Percentiles rank a stretch among this genome's conserved stretches.
Conservation (phyloP, 257 asterid genomes). For the Nicotiana tabacum region DNA sequence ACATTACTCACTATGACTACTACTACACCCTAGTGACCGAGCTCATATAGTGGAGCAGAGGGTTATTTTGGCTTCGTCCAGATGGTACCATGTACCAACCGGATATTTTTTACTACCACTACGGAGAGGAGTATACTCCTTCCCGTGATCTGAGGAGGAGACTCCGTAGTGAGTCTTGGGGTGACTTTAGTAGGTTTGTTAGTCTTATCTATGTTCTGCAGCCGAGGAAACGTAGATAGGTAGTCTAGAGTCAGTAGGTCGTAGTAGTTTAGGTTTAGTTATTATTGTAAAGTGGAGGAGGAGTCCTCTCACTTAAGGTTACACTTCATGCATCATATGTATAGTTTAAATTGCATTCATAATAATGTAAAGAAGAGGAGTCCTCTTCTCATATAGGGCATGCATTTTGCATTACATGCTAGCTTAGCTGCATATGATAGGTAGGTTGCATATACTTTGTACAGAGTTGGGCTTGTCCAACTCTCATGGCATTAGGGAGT, state of each 20-base stretch:
- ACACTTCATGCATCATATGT: not conserved
- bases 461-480: no score
- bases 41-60: not conserved
- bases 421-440: no score
- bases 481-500: no score
- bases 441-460: no score
- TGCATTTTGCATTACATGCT: not conserved
- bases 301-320: not conserved
- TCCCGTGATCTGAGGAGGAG: not conserved
- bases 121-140: not conserved
- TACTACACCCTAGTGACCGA: not conserved
- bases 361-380: not conserved
- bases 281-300: not conserved
- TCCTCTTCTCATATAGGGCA: not conserved
- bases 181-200: no score
- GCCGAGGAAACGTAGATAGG: no score
- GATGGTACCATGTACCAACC: not conserved
- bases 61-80: not conserved
- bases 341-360: no score
- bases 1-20: not conserved
- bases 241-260: no score
- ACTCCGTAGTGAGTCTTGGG: not conserved
- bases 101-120: no score
- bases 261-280: no score
- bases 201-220: no score